These are phyloP conservation scores for Zopfochytrium polystomum DNA, from an alignment of 371 early-diverging fungal species.

Conservation along the genomic window DNA sequence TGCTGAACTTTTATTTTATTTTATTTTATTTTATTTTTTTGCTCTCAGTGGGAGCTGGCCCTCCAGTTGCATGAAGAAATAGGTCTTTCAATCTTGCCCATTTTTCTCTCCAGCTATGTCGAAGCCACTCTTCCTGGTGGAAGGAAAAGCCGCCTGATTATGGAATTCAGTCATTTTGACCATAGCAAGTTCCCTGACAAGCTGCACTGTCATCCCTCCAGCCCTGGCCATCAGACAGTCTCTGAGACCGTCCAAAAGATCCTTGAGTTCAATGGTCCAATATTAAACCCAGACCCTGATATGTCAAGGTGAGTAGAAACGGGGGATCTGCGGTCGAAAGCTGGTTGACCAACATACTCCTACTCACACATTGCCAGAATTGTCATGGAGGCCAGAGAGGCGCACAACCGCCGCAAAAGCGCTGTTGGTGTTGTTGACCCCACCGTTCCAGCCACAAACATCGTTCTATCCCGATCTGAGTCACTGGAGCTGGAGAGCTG, in stretches of 20 bases:
- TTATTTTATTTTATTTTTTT: too few species aligned
- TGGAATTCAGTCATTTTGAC: too few species aligned
- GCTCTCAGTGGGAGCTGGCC: constrained; percentile 13
- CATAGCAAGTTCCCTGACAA: constrained; percentile 4
- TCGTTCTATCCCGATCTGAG: not conserved
- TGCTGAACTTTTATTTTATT: too few species aligned
- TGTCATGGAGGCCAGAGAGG: not conserved
- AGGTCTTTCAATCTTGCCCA: not conserved
- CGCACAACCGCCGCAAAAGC: not conserved
- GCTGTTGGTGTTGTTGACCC: too few species aligned
- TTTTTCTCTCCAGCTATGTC: too few species aligned
- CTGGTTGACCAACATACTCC: too few species aligned
- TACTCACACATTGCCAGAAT: too few species aligned
- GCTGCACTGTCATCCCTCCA: constrained; percentile 2
- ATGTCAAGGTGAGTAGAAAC: not conserved
- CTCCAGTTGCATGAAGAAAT: constrained; percentile 1
- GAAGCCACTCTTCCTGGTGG: too few species aligned
- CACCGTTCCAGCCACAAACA: too few species aligned
- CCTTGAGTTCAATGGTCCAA: not conserved
- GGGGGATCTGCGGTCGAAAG: too few species aligned
- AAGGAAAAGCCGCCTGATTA: too few species aligned
- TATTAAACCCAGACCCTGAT: not conserved
- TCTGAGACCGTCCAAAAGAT: not conserved
- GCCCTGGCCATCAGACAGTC: not conserved
- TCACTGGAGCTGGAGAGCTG: constrained; percentile 8